A percentile compares a stretch with the other conserved stretches of the same genome.
Evolutionary conservation across 1,284 basidiomycete genomes (phyloP).

Genomic region (Ceratobasidium sp.): DNA sequence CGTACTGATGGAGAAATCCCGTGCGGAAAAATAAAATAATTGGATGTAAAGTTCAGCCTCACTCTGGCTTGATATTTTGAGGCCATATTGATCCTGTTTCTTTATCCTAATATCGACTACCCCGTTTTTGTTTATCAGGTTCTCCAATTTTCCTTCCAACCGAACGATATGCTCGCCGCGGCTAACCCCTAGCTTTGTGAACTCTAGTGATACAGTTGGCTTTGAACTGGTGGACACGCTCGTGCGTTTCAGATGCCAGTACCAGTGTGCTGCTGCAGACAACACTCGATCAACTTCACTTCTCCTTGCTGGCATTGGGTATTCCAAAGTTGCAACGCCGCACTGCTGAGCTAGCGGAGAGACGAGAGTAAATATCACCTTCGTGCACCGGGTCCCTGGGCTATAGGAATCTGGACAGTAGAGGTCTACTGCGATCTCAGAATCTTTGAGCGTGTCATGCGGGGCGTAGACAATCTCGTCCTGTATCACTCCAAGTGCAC

Average conservation of each 20-base stretch:
- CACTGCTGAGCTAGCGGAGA: neutral
- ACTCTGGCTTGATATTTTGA: conserved; percentile 62
- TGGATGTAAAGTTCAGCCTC: conserved; percentile 64
- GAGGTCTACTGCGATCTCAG: conserved; percentile 23
- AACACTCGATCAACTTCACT: conserved; percentile 24
- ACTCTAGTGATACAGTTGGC: neutral
- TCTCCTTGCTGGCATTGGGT: conserved; percentile 7
- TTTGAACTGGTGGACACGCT: conserved; percentile 55
- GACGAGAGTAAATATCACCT: conserved; percentile 4
- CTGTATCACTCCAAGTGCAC: neutral
- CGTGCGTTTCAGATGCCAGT: conserved; percentile 62
- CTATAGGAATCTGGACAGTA: neutral
- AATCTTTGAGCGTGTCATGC: neutral
- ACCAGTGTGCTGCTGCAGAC: conserved; percentile 37
- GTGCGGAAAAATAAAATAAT: conserved; percentile 65
- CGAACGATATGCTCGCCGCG: conserved; percentile 48
- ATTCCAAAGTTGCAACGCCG: neutral
- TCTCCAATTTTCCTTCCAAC: conserved; percentile 53
- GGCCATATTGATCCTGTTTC: conserved; percentile 58
- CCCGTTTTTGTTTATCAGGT: conserved; percentile 59
- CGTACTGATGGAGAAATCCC: conserved; percentile 62
- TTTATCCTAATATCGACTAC: conserved; percentile 59
- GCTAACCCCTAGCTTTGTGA: conserved; percentile 48
- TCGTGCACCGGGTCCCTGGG: neutral
- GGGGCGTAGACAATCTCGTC: conserved; percentile 16